Conservation (phyloP, 2,329 filamentous ascomycete genomes). For the Alternaria tenuissima region DNA sequence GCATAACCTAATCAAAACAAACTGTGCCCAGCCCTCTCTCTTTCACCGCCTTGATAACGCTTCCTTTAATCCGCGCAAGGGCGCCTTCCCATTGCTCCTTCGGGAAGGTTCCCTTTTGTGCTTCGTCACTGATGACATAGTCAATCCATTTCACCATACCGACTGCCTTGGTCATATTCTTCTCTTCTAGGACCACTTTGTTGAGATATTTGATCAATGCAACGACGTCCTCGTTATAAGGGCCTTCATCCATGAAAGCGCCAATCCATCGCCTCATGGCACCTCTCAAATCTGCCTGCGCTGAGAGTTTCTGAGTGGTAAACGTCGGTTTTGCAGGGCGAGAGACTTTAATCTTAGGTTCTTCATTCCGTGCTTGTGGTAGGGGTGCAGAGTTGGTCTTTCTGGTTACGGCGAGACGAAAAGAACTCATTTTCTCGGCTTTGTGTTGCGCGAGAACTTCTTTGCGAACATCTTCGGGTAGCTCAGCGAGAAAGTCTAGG, state of each 20-base stretch:
- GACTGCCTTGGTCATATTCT: conserved; percentile 77
- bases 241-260: conserved; percentile 76
- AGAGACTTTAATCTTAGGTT: conserved; percentile 54
- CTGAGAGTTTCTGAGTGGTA: conserved; percentile 65
- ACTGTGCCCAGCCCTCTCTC: conserved; percentile 14
- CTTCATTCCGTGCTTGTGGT: conserved; percentile 30
- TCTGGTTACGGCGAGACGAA: conserved; percentile 40
- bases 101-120: not conserved
- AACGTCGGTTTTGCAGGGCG: conserved; percentile 66
- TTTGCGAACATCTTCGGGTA: conserved; percentile 71
- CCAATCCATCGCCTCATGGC: conserved; percentile 80
- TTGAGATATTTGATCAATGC: conserved; percentile 77
- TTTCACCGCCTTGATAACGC: conserved; percentile 6
- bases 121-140: conserved; percentile 49
- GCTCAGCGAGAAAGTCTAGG: conserved; percentile 77
- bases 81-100: not conserved
- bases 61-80: conserved; percentile 4
- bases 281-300: conserved; percentile 71
- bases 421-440: conserved; percentile 36
- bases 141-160: conserved; percentile 72
- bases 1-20: conserved; percentile 12
- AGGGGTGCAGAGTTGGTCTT: conserved; percentile 25
- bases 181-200: conserved; percentile 77
- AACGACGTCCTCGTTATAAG: conserved; percentile 78
- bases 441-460: conserved; percentile 81